Evolutionary conservation across 1,139 yeast genomes (phyloP).

Genomic region (Eremothecium cymbalariae): DNA sequence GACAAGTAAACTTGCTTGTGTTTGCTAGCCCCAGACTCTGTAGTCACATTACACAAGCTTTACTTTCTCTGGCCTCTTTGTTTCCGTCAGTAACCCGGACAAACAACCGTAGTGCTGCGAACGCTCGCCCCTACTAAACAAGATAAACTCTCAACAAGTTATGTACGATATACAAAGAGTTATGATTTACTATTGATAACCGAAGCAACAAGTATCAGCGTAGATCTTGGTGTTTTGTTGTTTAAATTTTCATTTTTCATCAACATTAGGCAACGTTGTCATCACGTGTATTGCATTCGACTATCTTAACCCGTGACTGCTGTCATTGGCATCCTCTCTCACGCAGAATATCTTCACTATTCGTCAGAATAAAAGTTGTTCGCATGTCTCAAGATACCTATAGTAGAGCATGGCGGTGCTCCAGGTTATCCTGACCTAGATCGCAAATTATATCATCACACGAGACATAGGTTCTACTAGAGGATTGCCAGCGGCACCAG

Average conservation of each 20-base stretch:
- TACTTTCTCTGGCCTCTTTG: slow-evolving; percentile 1
- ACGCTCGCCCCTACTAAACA: no score
- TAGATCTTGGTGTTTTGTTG: slow-evolving; percentile 36
- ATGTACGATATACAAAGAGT: slow-evolving; percentile 1
- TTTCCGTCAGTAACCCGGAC: not conserved
- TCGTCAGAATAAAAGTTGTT: slow-evolving; percentile 29
- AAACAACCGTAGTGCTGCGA: no score
- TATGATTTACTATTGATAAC: no score
- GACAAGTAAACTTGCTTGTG: not conserved
- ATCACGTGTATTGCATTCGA: slow-evolving; percentile 20
- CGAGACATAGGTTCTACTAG: not conserved
- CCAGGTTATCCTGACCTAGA: slow-evolving; percentile 38
- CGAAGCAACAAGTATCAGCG: no score
- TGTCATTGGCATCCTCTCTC: not conserved
- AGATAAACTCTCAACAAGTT: no score
- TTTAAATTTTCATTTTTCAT: slow-evolving; percentile 31
- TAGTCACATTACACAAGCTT: no score
- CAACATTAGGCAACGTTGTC: slow-evolving; percentile 32
- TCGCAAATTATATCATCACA: slow-evolving; percentile 50
- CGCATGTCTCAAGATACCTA: slow-evolving; percentile 36
- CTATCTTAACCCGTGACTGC: not conserved
- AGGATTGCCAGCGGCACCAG: not conserved
- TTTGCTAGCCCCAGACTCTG: no score
- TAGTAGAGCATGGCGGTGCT: slow-evolving; percentile 42
- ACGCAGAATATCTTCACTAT: not conserved